Evolutionary conservation across 148 eudicot genomes (phyloP), one percentile per base, ranked within the genome.

Genomic region (Fagopyrum tataricum): DNA sequence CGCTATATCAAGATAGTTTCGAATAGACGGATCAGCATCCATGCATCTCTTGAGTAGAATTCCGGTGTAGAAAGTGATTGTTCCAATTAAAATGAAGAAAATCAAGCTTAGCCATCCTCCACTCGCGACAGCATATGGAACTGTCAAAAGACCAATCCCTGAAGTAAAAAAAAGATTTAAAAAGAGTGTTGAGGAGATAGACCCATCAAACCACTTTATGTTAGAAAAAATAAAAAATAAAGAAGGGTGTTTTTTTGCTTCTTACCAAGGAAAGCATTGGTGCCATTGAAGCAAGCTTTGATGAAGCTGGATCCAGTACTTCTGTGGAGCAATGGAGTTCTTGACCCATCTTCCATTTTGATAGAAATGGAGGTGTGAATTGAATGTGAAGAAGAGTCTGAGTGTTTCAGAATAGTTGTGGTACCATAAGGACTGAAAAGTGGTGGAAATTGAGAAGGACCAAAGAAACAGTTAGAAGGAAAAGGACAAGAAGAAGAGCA

Each of bases 101-200:
- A 47, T 15, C 21, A 82, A 76, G 80, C 79, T 76, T 52, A 79
- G 74, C 82, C 84, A 82, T 24, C 85, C 85, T 0, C 82, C 80
- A 20, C 76, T 70, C 44, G 85, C 74, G 43, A 82, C 78, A 15
- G 78, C 80, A 24, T 79, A 82, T 7, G 85, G 85, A n/a, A 76
- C 78, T 0, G 85, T 79, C 0, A 82, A 76, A 44, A 82, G 77
- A n/a, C 85, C 85, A 46, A 79, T 79, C 17, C 85, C 85, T 82
- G 71, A 3, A 17, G 14, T 13, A 26, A 26, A 49, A 14, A 31
- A 24, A 58, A 58, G 37, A 24, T 4, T 3, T n/a, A 70, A 5
- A 6, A 8, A 10, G 72, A 43, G n/a, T n/a, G n/a, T n/a, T n/a
- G n/a, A n/a, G n/a, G n/a, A n/a, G n/a, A n/a, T n/a, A n/a, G n/a